Evolutionary conservation across 768 basidiomycete genomes (phyloP), one percentile per base, ranked within the genome.

Genomic region (Tricholoma sp.): DNA sequence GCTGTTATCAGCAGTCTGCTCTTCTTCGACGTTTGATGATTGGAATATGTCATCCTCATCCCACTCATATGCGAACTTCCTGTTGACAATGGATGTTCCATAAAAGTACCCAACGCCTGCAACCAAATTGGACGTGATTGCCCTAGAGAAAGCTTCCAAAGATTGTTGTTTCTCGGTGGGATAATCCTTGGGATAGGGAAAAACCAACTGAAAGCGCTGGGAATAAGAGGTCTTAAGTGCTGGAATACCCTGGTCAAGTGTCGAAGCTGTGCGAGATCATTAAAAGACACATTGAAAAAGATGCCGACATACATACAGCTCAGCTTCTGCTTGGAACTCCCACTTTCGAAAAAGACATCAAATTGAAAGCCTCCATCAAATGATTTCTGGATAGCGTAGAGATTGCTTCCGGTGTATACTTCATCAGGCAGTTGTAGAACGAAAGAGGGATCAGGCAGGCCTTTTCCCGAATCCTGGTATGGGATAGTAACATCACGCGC

Each of bases 51-150:
- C 82, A 11, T 80, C 78, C 50, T 93, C 86, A 64, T 98, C 96
- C 86, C 94, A 95, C 65, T 95, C 93, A 65, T 90, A 91, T 13
- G 88, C 84, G 67, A 94, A 94, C 36, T 85, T 82, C 41, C 81
- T 78, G 67, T 98, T 89, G 7, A 97, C 82, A 60, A 98, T 87
- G 0, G 92, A 94, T 4, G 80, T 84, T 12, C 95, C 95, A 64
- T 95, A 89, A 72, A 95, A 98, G 72, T 97, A 98, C 10, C 95
- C 95, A 36, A 98, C 84, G 17, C 95, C 95, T 53, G 92, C 95
- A 10, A 98, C 72, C 44, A 98, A 80, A 67, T 94, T 98, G 1
- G 95, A 88, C 0, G 94, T 96, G 56, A 96, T 83, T 4, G 85
- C 86, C 65, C 90, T 88, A 1, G 94, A 96, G 68, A 98, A 98